Evolutionary conservation across 208 protist genomes (phyloP).

Genomic region (Angomonas ambiguus): DNA sequence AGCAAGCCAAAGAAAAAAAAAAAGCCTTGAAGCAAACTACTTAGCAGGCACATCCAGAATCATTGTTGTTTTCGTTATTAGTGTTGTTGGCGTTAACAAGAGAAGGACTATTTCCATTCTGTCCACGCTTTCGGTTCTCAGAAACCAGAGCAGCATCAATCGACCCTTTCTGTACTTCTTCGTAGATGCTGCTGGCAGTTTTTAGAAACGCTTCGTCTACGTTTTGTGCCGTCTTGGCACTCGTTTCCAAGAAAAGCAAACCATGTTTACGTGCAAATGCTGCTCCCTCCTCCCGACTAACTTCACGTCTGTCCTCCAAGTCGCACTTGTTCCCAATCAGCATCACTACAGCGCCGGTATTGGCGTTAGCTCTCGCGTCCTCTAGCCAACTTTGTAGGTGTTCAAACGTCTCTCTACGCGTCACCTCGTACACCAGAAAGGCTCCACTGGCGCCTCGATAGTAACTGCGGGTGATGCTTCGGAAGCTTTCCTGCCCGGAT

Average conservation of each 20-base stretch:
- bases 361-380: constrained; percentile 95
- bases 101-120: background rate
- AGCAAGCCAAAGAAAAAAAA: background rate
- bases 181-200: constrained; percentile 94
- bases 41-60: constrained; percentile 11
- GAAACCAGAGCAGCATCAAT: constrained; percentile 85
- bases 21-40: background rate
- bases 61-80: constrained; percentile 4
- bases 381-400: constrained; percentile 97
- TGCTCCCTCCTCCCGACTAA: constrained; percentile 94
- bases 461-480: constrained; percentile 99
- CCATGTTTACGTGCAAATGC: constrained; percentile 94
- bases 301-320: constrained; percentile 89
- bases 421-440: constrained; percentile 98
- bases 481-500: constrained; percentile 96
- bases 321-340: constrained; percentile 99
- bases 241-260: constrained; percentile 98
- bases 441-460: constrained; percentile 98
- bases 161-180: constrained; percentile 92
- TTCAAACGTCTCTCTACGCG: constrained; percentile 95
- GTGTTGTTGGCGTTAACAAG: background rate
- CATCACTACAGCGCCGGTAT: constrained; percentile 97
- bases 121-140: constrained; percentile 28
- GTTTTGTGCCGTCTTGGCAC: constrained; percentile 96
- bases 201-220: constrained; percentile 96